phyloP scores from a whole-genome alignment of 2,329 filamentous ascomycete genomes.

The Emergomyces pasteurianus region DNA sequence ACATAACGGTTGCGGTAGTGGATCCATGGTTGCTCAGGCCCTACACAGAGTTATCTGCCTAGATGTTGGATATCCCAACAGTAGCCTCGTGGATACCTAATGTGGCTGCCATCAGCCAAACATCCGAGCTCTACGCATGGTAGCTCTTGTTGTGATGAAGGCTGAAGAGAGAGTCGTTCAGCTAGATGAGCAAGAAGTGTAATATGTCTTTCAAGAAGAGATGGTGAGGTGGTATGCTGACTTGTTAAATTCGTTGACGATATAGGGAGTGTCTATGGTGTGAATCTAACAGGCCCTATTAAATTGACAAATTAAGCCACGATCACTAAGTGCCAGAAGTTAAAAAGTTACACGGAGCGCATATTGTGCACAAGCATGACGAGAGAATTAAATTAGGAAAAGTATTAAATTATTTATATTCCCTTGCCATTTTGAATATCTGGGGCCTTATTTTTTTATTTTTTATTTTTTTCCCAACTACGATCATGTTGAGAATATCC shows the following conservation, averaged over 20 bases:
- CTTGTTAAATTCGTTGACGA: too few relatives aligned
- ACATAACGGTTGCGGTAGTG: constrained; percentile 17
- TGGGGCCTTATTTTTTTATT: not conserved
- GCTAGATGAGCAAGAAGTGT: not conserved
- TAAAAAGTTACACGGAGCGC: too few relatives aligned
- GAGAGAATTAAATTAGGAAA: not conserved
- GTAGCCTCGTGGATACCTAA: not conserved
- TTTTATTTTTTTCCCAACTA: too few relatives aligned
- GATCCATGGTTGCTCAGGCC: constrained; percentile 26
- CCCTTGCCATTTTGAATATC: not conserved
- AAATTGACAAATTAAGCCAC: too few relatives aligned
- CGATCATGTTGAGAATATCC: too few relatives aligned
- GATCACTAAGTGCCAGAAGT: too few relatives aligned
- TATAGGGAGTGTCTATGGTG: too few relatives aligned
- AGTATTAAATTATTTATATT: not conserved
- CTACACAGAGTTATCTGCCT: constrained; percentile 16
- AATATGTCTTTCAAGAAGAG: not conserved
- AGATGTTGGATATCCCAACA: not conserved
- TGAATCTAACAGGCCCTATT: too few relatives aligned
- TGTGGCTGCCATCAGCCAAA: not conserved
- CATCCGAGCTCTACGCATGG: not conserved
- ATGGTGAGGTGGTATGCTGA: too few relatives aligned
- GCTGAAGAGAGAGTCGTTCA: not conserved
- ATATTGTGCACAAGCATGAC: not conserved
- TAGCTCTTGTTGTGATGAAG: not conserved